These are phyloP conservation scores for Tulasnella calospora DNA, from an alignment of 768 basidiomycete genomes.

Conservation along the genomic window DNA sequence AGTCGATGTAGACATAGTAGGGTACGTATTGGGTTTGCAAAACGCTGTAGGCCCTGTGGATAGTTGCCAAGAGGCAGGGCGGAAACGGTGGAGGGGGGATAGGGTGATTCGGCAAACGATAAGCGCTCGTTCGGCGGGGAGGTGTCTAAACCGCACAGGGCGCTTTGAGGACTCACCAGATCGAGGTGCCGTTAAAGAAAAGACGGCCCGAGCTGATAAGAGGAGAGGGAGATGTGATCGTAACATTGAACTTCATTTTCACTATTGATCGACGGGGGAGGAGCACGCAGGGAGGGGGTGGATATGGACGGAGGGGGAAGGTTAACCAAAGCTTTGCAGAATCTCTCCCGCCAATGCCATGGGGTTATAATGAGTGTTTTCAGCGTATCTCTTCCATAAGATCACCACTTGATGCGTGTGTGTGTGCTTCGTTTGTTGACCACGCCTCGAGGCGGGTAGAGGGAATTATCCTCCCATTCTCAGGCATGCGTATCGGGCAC, in stretches of 20 bases:
- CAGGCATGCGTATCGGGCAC: too few species aligned
- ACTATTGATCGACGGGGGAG: neutral
- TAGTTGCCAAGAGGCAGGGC: neutral
- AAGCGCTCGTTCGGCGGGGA: neutral
- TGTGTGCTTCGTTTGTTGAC: too few species aligned
- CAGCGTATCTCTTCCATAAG: too few species aligned
- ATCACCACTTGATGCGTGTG: neutral
- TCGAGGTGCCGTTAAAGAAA: slow-evolving; percentile 12
- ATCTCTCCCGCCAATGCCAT: too few species aligned
- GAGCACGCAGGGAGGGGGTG: too few species aligned
- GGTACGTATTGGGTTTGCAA: neutral
- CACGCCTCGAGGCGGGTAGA: too few species aligned
- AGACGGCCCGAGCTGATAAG: slow-evolving; percentile 9
- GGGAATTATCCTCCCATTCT: too few species aligned
- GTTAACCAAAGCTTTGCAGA: too few species aligned
- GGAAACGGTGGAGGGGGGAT: neutral
- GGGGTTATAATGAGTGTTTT: too few species aligned
- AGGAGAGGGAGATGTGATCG: slow-evolving; percentile 2
- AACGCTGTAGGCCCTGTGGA: neutral
- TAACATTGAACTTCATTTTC: slow-evolving; percentile 18
- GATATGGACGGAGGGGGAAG: too few species aligned
- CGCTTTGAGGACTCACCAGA: neutral
- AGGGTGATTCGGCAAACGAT: neutral
- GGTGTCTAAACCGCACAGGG: too few species aligned
- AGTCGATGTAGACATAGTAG: slow-evolving; percentile 4